A percentile compares a stretch with the other conserved stretches of the same genome.
phyloP scores from a whole-genome alignment of 768 basidiomycete species.

The Suillus cothurnatus region DNA sequence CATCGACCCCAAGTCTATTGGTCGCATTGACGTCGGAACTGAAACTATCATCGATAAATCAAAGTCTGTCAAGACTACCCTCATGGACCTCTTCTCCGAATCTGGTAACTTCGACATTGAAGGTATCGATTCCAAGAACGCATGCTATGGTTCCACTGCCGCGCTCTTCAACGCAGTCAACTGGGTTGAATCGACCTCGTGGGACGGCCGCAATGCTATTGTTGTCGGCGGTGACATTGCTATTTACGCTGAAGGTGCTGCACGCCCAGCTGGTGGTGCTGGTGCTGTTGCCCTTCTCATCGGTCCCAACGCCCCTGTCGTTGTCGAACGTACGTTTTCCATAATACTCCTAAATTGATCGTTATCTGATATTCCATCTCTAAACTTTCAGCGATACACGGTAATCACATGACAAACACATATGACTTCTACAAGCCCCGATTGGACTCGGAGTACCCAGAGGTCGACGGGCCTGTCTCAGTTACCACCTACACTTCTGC shows the following conservation, averaged over 20 bases:
- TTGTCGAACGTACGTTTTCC: slow-evolving; percentile 83
- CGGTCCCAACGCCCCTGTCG: slow-evolving; percentile 93
- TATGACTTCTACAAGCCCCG: slow-evolving; percentile 99
- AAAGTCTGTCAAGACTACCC: slow-evolving; percentile 95
- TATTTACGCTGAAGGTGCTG: slow-evolving; percentile 94
- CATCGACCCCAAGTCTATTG: slow-evolving; percentile 95
- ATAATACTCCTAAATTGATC: slow-evolving; percentile 11
- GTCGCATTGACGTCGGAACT: slow-evolving; percentile 97
- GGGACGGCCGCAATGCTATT: slow-evolving; percentile 98
- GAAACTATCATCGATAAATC: slow-evolving; percentile 99
- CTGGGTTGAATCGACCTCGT: slow-evolving; percentile 95
- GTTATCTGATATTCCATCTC: slow-evolving; percentile 9
- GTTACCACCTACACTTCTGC: slow-evolving; percentile 95
- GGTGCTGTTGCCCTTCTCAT: slow-evolving; percentile 95
- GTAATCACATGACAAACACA: slow-evolving; percentile 95
- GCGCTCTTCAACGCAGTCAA: slow-evolving; percentile 98
- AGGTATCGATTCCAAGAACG: slow-evolving; percentile 99
- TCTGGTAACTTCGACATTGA: slow-evolving; percentile 96
- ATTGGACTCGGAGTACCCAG: slow-evolving; percentile 92
- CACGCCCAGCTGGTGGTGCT: slow-evolving; percentile 95
- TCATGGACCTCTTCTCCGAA: slow-evolving; percentile 97
- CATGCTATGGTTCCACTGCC: slow-evolving; percentile 98
- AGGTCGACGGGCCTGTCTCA: slow-evolving; percentile 96
- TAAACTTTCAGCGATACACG: slow-evolving; percentile 76
- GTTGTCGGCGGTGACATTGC: slow-evolving; percentile 98